Conservation (phyloP, 257 asterid genomes). For the Solanum acaule region DNA sequence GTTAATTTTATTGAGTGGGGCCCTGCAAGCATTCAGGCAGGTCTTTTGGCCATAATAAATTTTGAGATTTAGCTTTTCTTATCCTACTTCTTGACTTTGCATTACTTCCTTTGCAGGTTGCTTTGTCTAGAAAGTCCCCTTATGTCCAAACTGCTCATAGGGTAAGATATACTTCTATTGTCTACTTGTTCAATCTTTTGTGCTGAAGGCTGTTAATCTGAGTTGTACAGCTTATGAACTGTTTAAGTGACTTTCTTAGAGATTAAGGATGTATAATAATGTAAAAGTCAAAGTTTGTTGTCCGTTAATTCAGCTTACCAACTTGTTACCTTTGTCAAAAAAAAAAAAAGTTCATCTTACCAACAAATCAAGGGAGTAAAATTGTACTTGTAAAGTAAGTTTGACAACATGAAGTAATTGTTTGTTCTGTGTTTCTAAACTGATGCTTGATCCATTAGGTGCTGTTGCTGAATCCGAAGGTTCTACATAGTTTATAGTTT, state of each 20-base stretch:
- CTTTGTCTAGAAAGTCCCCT: constrained; percentile 97
- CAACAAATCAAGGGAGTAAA: neutral
- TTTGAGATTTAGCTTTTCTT: neutral
- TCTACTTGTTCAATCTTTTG: neutral
- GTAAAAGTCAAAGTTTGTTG: neutral
- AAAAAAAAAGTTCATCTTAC: neutral
- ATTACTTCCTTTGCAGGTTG: constrained; percentile 54
- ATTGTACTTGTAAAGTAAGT: neutral
- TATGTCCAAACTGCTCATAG: constrained; percentile 97
- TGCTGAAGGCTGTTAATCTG: neutral
- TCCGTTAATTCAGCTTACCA: neutral
- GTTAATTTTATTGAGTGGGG: constrained; percentile 99
- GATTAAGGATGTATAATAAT: neutral
- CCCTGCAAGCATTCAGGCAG: constrained; percentile 97
- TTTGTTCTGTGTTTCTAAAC: neutral
- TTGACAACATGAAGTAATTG: neutral
- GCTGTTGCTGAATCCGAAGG: neutral
- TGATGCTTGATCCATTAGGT: neutral
- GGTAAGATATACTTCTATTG: constrained; percentile 35
- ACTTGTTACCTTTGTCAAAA: neutral
- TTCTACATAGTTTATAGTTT: neutral
- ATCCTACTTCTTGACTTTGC: neutral
- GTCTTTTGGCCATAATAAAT: neutral
- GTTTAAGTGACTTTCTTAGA: neutral
- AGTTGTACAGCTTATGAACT: neutral